Conservation (phyloP, 2,329 filamentous ascomycete species). For the Claviceps citrina region DNA sequence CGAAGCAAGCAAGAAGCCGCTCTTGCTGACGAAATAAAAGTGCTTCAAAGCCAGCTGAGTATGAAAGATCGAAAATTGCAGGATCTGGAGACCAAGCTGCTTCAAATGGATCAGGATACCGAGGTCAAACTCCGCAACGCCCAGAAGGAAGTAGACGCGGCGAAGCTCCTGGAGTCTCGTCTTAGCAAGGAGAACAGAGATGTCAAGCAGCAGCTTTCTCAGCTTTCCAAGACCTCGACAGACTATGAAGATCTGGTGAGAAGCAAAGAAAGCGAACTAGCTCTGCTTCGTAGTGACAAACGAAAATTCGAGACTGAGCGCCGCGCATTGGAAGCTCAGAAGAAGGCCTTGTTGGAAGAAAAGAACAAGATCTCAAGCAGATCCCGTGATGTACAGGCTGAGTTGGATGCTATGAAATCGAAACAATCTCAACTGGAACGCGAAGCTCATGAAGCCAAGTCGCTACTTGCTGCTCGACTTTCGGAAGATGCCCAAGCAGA, state of each 20-base stretch:
- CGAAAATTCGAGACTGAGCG: slow-evolving; percentile 72
- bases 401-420: slow-evolving; percentile 72
- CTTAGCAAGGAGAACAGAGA: slow-evolving; percentile 67
- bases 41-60: slow-evolving; percentile 78
- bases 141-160: slow-evolving; percentile 63
- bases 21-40: slow-evolving; percentile 70
- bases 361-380: slow-evolving; percentile 65
- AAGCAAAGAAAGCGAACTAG: slow-evolving; percentile 84
- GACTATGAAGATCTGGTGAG: slow-evolving; percentile 90
- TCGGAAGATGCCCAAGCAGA: slow-evolving; percentile 78
- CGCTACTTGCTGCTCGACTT: slow-evolving; percentile 70
- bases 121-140: slow-evolving; percentile 68
- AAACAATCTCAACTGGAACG: slow-evolving; percentile 74
- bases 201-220: slow-evolving; percentile 69
- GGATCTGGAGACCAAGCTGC: slow-evolving; percentile 69
- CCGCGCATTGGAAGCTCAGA: slow-evolving; percentile 64
- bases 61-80: slow-evolving; percentile 81
- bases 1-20: slow-evolving; percentile 61
- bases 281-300: slow-evolving; percentile 69
- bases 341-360: slow-evolving; percentile 51
- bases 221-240: slow-evolving; percentile 80
- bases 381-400: slow-evolving; percentile 72
- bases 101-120: slow-evolving; percentile 76
- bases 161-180: slow-evolving; percentile 60
- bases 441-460: slow-evolving; percentile 78